Percentiles rank a stretch among this genome's conserved stretches.
phyloP scores from a whole-genome alignment of 805 yeast genomes.

The Metschnikowia reukaufii region DNA sequence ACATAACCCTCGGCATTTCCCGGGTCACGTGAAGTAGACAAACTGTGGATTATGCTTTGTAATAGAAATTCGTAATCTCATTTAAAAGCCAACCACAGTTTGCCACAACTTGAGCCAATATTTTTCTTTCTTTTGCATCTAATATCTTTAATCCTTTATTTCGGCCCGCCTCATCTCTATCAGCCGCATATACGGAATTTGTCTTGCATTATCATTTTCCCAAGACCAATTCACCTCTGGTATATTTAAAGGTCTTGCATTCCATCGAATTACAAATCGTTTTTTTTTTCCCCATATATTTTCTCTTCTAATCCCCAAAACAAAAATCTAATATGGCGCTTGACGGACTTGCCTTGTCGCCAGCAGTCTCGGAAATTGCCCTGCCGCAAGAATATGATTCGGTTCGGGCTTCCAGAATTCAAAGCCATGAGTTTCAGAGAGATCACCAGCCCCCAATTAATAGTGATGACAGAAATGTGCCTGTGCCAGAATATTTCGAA shows the following conservation, averaged over 20 bases:
- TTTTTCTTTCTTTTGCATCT: background rate
- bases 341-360: conserved; percentile 5
- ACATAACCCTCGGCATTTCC: background rate
- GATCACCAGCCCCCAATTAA: conserved; percentile 17
- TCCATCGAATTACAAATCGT: background rate
- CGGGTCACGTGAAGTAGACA: conserved; percentile 12
- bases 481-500: conserved; percentile 41
- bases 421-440: conserved; percentile 21
- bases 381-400: conserved; percentile 19
- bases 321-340: conserved; percentile 3
- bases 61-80: background rate
- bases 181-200: conserved; percentile 1
- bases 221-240: background rate
- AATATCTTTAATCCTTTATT: background rate
- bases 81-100: conserved; percentile 8
- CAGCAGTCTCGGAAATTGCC: conserved; percentile 16
- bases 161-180: conserved; percentile 4
- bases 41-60: conserved; percentile 10
- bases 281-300: background rate
- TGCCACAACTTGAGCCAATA: background rate
- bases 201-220: background rate
- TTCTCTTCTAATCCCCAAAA: background rate
- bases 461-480: conserved; percentile 13
- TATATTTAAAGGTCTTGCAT: background rate
- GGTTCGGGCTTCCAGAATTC: conserved; percentile 12